phyloP scores from a whole-genome alignment of 352 stramenopile species.

The Saprolegnia parasitica region DNA sequence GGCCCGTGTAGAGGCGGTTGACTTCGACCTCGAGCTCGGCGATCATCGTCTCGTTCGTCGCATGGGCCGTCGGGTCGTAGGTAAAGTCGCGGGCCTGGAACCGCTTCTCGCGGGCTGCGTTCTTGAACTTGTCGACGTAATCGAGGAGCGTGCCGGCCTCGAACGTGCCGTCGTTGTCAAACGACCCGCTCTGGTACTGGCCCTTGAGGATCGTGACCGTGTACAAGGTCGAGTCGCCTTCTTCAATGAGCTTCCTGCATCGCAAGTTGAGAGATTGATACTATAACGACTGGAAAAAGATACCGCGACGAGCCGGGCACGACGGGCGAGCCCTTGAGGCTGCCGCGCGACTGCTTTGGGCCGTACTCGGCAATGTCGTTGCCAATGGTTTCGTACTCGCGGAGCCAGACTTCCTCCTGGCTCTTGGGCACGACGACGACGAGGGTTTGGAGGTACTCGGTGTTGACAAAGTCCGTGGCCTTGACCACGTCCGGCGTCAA shows the following conservation, averaged over 20 bases:
- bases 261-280: background rate
- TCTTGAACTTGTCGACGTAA: slow-evolving; percentile 93
- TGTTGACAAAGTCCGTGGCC: slow-evolving; percentile 90
- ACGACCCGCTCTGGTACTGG: slow-evolving; percentile 82
- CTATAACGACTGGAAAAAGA: background rate
- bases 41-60: slow-evolving; percentile 84
- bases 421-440: slow-evolving; percentile 93
- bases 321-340: slow-evolving; percentile 92
- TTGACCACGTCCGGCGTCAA: slow-evolving; percentile 89
- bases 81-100: slow-evolving; percentile 89
- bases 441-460: slow-evolving; percentile 95
- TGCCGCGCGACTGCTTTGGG: slow-evolving; percentile 84
- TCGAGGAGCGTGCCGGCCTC: slow-evolving; percentile 89
- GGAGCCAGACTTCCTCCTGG: slow-evolving; percentile 85
- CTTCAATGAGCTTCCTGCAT: slow-evolving; percentile 75
- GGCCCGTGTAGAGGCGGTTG: slow-evolving; percentile 90
- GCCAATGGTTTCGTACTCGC: slow-evolving; percentile 85
- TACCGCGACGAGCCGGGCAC: slow-evolving; percentile 87
- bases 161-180: slow-evolving; percentile 89
- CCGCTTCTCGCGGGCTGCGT: slow-evolving; percentile 90
- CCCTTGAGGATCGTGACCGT: slow-evolving; percentile 94
- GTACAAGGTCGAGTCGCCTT: slow-evolving; percentile 91
- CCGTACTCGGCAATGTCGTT: slow-evolving; percentile 88
- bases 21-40: slow-evolving; percentile 86
- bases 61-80: slow-evolving; percentile 87